A percentile compares a stretch with the other conserved stretches of the same genome.
Evolutionary conservation across 2,329 filamentous ascomycete species (phyloP).

Genomic region (Alternaria novae-zelandiae): DNA sequence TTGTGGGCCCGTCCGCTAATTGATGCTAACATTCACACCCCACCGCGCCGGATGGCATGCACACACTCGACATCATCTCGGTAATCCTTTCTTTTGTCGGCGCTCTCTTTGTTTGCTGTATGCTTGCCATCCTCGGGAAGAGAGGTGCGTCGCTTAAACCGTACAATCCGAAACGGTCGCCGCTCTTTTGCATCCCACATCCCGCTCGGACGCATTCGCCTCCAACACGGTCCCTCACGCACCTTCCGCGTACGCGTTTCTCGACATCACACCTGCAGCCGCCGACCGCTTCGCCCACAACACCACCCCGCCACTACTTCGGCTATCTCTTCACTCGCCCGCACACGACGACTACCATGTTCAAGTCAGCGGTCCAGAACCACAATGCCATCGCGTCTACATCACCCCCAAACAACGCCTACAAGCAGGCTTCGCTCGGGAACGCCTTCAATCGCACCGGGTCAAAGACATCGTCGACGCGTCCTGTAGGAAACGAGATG

Average conservation of each 20-base stretch:
- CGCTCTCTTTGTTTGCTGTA: conserved; percentile 44
- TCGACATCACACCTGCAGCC: conserved; percentile 13
- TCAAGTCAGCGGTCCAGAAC: conserved; percentile 50
- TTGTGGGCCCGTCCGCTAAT: conserved; percentile 21
- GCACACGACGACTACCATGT: conserved; percentile 40
- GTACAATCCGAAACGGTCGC: conserved; percentile 30
- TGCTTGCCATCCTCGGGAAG: conserved; percentile 41
- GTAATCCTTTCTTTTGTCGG: conserved; percentile 34
- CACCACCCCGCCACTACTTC: conserved; percentile 16
- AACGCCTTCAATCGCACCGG: conserved; percentile 51
- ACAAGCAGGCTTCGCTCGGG: conserved; percentile 40
- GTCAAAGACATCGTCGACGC: conserved; percentile 36
- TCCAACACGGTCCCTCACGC: conserved; percentile 16
- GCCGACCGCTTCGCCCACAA: background rate
- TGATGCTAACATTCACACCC: conserved; percentile 16
- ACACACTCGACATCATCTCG: conserved; percentile 25
- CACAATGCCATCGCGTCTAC: conserved; percentile 43
- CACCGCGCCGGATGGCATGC: conserved; percentile 28
- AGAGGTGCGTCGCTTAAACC: conserved; percentile 45
- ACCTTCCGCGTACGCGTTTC: conserved; percentile 20
- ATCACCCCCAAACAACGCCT: conserved; percentile 29
- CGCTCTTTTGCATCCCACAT: conserved; percentile 22
- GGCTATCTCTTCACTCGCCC: conserved; percentile 24
- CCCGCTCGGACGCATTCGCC: conserved; percentile 23
- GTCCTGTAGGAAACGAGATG: conserved; percentile 43